These are phyloP conservation scores for Tolypocladium tropicale DNA, from an alignment of 2,329 filamentous ascomycete genomes.

Conservation along the genomic window DNA sequence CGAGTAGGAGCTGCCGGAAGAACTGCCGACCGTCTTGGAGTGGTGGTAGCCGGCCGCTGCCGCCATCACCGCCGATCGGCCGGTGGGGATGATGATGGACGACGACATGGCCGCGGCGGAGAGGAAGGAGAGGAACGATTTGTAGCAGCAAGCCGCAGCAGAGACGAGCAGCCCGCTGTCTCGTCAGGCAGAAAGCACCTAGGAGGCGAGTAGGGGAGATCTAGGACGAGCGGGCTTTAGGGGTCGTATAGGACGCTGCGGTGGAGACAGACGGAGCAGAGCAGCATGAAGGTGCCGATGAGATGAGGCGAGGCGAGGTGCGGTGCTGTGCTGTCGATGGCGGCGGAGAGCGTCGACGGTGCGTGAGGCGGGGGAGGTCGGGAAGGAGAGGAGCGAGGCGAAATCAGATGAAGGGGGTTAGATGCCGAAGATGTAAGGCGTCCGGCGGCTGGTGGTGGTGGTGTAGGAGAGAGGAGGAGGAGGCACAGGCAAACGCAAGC, in stretches of 20 bases:
- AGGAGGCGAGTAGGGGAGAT: not conserved
- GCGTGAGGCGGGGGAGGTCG: not conserved
- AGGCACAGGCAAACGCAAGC: not conserved
- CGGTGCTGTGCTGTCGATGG: not conserved
- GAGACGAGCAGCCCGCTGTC: not conserved
- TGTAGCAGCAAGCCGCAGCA: not conserved
- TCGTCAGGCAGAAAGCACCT: not conserved
- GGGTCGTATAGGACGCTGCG: not conserved
- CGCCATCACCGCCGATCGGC: slow-evolving; percentile 22
- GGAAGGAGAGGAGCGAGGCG: not conserved
- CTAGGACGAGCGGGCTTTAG: not conserved
- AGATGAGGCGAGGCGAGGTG: not conserved
- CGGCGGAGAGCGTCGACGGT: not conserved
- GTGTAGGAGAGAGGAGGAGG: no score
- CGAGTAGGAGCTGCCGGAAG: slow-evolving; percentile 29
- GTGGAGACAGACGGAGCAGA: not conserved
- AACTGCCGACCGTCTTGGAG: slow-evolving; percentile 36
- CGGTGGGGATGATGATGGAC: slow-evolving; percentile 57
- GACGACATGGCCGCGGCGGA: slow-evolving; percentile 43
- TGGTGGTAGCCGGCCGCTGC: slow-evolving; percentile 23
- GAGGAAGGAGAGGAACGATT: not conserved
- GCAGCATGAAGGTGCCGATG: not conserved
- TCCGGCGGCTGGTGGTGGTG: not conserved
- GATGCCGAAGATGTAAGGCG: slow-evolving; percentile 1
- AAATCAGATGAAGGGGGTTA: not conserved